Evolutionary conservation across 1,284 basidiomycete species (phyloP), one percentile per base, ranked within the genome.

Genomic region (Ustilago lituana): DNA sequence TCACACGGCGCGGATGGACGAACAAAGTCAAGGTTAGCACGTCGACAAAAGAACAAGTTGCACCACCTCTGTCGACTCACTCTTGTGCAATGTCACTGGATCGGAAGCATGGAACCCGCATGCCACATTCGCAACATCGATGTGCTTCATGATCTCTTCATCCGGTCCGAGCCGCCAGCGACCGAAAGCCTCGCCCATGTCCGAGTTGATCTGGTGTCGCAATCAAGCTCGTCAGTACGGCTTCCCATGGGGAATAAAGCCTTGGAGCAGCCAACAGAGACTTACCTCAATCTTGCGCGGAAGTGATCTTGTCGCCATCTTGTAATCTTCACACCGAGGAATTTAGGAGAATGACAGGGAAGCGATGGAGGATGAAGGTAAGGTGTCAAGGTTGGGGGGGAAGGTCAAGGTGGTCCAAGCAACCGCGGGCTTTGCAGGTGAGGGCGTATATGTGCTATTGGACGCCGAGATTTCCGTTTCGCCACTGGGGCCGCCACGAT

Each of bases 141-240:
- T 68, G 15, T 52, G 36, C 33, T 56, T 51, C 53, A 68, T 62
- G 35, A 68, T 47, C 24, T 41, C 51, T 8, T 68, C 64, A 22
- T 68, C 64, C 23, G 46, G 46, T n/a, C 51, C 64, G 2, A 68
- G 46, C 33, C 43, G 33, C 64, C 64, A 68, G 8, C 57, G 43
- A 3, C 64, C 64, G 19, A 62, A 56, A 15, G 58, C 50, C 37
- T 68, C 64, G 17, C 64, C 64, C 60, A 68, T 68, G 27, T 65
- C 51, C 41, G 51, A 45, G 37, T 54, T 54, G 51, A 54, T 54
- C 51, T 54, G 35, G 31, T 23, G 15, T 23, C 23, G 17, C 10
- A 19, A 43, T 2, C 1, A 8, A 29, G 2, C 23, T 14, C 24
- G 15, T 4, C n/a, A 29, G 7, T 29, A 7, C 27, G 12, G 27